phyloP scores from a whole-genome alignment of 164 flowering plant species.

The Tinospora cordifolia region DNA sequence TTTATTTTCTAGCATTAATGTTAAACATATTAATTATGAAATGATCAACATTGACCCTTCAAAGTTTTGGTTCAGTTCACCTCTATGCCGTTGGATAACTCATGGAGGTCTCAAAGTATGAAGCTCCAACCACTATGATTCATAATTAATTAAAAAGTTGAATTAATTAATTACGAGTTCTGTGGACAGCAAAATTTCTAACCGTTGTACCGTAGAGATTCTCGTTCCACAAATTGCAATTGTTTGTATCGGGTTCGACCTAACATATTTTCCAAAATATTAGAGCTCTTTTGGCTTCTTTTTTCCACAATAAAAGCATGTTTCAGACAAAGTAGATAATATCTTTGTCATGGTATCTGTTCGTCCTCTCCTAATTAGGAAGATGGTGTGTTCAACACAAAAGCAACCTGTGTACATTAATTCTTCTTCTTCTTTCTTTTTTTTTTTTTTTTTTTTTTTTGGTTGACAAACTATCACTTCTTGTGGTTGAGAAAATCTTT shows the following conservation, averaged over 20 bases:
- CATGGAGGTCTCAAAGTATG: too few relatives aligned
- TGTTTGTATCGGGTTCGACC: conserved; percentile 21
- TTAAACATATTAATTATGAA: background rate
- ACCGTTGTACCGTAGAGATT: background rate
- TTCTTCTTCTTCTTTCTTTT: too few relatives aligned
- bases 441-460: too few relatives aligned
- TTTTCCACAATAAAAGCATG: conserved; percentile 6
- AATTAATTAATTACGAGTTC: background rate
- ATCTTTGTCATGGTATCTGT: conserved; percentile 18
- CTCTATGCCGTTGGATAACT: background rate
- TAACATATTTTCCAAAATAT: background rate
- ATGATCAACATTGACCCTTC: background rate
- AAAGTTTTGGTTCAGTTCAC: background rate
- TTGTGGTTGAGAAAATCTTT: conserved; percentile 7
- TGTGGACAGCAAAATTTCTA: background rate
- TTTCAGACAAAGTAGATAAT: background rate
- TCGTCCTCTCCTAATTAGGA: conserved; percentile 18
- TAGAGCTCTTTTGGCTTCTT: conserved; percentile 4
- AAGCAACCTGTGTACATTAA: background rate
- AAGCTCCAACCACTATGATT: too few relatives aligned
- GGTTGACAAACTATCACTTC: conserved; percentile 3
- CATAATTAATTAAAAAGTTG: too few relatives aligned
- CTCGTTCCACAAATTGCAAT: conserved; percentile 7
- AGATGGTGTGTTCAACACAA: conserved; percentile 20
- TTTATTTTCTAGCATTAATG: too few relatives aligned